phyloP scores from a whole-genome alignment of 306 rosid species.

The Dryas octopetala region DNA sequence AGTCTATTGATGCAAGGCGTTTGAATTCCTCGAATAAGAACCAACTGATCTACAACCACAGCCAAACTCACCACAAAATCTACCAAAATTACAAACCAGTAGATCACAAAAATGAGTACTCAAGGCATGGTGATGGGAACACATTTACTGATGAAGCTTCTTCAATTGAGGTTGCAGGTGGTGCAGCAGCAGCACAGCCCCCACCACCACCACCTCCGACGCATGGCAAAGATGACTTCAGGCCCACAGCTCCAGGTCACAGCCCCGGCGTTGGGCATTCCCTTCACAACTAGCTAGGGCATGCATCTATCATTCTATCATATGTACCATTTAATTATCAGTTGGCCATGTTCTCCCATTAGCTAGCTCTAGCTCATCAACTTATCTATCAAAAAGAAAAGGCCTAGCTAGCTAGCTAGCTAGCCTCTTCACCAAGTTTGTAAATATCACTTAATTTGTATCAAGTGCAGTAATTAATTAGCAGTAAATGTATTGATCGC shows the following conservation, averaged over 20 bases:
- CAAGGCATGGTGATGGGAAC: background rate
- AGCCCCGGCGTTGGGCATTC: conserved; percentile 77
- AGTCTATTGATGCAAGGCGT: conserved; percentile 33
- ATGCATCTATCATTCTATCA: background rate
- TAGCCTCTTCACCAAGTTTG: too few relatives aligned
- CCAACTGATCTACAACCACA: conserved; percentile 2
- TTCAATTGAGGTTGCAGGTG: background rate
- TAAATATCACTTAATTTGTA: too few relatives aligned
- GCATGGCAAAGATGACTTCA: conserved; percentile 34
- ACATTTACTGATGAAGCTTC: background rate
- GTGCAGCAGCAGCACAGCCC: conserved; percentile 11
- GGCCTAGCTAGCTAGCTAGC: background rate
- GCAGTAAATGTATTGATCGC: too few relatives aligned
- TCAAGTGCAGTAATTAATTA: too few relatives aligned
- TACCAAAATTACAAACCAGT: background rate
- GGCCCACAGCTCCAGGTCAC: conserved; percentile 78
- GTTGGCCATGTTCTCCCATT: background rate
- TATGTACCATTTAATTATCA: background rate
- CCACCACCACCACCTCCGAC: conserved; percentile 19
- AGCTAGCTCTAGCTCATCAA: background rate
- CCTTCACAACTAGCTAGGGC: conserved; percentile 38
- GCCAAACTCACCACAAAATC: too few relatives aligned
- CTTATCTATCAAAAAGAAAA: background rate
- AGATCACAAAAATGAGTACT: background rate
- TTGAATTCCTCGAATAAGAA: conserved; percentile 25